Evolutionary conservation across 164 flowering plant genomes (phyloP).

Genomic region (Stephania cephalantha): DNA sequence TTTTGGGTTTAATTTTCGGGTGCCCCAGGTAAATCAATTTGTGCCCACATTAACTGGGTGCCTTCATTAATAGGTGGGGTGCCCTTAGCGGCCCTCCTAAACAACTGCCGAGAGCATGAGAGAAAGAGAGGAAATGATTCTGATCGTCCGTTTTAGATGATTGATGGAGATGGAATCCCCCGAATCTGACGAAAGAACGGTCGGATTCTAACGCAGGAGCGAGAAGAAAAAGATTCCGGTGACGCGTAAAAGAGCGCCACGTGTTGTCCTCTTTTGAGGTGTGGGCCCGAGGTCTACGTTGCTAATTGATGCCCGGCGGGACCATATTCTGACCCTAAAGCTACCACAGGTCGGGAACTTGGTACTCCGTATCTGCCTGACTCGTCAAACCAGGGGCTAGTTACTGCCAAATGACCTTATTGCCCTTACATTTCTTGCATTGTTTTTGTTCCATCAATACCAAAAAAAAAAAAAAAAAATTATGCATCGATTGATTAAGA

Average conservation of each 20-base stretch:
- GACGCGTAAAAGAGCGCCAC: neutral
- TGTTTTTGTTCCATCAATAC: neutral
- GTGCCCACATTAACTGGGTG: too few species aligned
- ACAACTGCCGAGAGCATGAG: neutral
- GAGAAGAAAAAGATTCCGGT: neutral
- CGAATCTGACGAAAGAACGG: neutral
- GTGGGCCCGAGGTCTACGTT: too few species aligned
- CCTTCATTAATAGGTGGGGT: too few species aligned
- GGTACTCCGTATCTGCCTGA: neutral
- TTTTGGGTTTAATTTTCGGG: too few species aligned
- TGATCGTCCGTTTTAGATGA: slow-evolving; percentile 1
- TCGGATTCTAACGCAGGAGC: neutral
- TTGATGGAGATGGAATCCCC: neutral
- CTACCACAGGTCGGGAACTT: neutral
- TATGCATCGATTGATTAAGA: too few species aligned
- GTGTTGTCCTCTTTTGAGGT: neutral
- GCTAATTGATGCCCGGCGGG: neutral
- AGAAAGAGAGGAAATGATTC: neutral
- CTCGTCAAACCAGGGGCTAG: neutral
- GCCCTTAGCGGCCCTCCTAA: too few species aligned
- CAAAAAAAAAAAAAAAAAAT: too few species aligned
- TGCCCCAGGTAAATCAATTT: too few species aligned
- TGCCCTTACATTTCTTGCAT: neutral
- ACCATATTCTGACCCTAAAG: neutral
- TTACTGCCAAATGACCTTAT: neutral